phyloP scores from a whole-genome alignment of 78 protist species.

The Pigoraptor vietnamica region DNA sequence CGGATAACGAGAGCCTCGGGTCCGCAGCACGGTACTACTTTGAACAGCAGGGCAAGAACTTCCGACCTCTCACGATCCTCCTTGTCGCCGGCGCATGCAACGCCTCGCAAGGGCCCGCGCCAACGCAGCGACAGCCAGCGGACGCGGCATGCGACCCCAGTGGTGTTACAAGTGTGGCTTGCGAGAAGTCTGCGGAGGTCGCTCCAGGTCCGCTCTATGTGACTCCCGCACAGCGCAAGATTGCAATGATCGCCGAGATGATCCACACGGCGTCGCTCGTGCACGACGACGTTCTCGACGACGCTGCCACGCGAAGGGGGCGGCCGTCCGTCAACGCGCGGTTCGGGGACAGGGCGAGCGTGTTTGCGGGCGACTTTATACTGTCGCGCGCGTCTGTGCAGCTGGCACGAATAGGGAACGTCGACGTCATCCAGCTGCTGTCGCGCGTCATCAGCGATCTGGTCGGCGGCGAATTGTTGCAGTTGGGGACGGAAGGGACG shows the following conservation, averaged over 20 bases:
- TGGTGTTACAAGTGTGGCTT: too few species aligned
- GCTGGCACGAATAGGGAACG: constrained; percentile 12
- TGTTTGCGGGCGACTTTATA: constrained; percentile 74
- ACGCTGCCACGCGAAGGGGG: constrained; percentile 51
- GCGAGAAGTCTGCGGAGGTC: too few species aligned
- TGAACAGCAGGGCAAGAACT: constrained; percentile 9
- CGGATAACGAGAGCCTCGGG: too few species aligned
- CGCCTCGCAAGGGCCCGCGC: neutral
- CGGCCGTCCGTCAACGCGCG: constrained; percentile 20
- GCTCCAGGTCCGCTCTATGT: too few species aligned
- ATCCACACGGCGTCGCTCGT: constrained; percentile 86
- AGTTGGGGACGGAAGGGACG: neutral
- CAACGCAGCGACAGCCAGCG: neutral
- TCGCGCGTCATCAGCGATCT: constrained; percentile 60
- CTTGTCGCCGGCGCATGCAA: neutral
- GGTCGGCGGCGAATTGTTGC: constrained; percentile 30
- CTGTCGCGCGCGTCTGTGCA: constrained; percentile 46
- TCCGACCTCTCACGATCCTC: constrained; percentile 9
- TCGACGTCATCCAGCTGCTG: constrained; percentile 28
- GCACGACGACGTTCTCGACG: constrained; percentile 88
- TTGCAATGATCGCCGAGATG: constrained; percentile 86
- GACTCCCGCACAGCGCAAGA: neutral
- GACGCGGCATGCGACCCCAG: too few species aligned
- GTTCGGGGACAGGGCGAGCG: constrained; percentile 56
- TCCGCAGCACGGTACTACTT: constrained; percentile 28